Evolutionary conservation across 768 basidiomycete genomes (phyloP).

Genomic region (Russula abietina): DNA sequence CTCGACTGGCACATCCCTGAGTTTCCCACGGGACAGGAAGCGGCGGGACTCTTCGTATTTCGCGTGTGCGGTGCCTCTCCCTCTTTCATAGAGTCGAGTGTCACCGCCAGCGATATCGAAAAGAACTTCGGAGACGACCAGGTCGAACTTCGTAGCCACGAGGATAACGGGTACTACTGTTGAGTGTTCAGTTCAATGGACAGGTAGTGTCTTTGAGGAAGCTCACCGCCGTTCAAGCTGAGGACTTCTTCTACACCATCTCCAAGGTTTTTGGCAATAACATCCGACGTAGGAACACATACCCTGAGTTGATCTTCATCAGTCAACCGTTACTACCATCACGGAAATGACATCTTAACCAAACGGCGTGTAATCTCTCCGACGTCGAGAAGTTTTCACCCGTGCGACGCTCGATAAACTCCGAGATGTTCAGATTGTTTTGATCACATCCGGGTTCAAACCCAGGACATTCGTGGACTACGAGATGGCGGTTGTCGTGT

Average conservation of each 20-base stretch:
- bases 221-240: neutral
- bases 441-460: neutral
- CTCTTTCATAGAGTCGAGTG: neutral
- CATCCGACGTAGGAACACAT: constrained; percentile 1
- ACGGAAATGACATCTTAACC: neutral
- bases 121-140: neutral
- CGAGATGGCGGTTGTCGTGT: neutral
- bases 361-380: constrained; percentile 9
- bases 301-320: neutral
- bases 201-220: neutral
- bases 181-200: neutral
- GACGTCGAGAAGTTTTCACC: neutral
- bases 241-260: constrained; percentile 2
- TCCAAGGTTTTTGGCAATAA: neutral
- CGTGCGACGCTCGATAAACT: neutral
- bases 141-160: constrained; percentile 7
- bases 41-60: neutral
- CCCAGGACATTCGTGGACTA: constrained; percentile 3
- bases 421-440: neutral
- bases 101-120: neutral
- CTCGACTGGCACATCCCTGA: constrained; percentile 4
- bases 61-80: neutral
- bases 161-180: constrained; percentile 6
- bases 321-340: neutral
- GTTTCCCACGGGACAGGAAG: neutral